Conservation (phyloP, 331 rosid species). For the Saraca asoca region DNA sequence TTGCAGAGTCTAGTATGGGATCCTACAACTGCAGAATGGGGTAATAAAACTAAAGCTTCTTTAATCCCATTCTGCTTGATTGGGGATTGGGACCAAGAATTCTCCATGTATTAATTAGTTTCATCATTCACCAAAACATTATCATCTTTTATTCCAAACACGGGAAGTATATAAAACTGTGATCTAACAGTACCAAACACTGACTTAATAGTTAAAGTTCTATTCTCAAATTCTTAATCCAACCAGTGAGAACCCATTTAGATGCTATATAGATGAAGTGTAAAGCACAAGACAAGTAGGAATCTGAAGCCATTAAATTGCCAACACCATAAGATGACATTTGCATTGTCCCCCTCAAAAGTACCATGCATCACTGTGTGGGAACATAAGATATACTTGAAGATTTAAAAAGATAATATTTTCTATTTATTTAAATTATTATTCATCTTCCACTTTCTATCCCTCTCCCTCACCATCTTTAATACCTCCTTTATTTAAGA, state of each 20-base stretch:
- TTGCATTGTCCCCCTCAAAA: too few species aligned
- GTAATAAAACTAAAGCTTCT: neutral
- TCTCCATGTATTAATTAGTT: neutral
- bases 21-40: constrained; percentile 29
- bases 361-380: too few species aligned
- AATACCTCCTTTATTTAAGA: constrained; percentile 2
- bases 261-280: constrained; percentile 31
- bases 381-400: too few species aligned
- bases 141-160: constrained; percentile 1
- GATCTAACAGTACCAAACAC: constrained; percentile 9
- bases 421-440: neutral
- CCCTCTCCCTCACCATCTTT: neutral
- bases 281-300: too few species aligned
- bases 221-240: constrained; percentile 22
- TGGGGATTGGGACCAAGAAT: neutral
- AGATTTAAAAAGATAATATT: too few species aligned
- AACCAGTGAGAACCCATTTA: constrained; percentile 36
- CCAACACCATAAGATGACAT: too few species aligned
- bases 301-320: too few species aligned
- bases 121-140: neutral
- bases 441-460: neutral
- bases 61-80: neutral
- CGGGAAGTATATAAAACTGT: constrained; percentile 8
- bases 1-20: constrained; percentile 30
- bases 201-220: constrained; percentile 35